These are phyloP conservation scores for Phytophthora megakarya DNA, from an alignment of 352 stramenopile species.

Conservation along the genomic window DNA sequence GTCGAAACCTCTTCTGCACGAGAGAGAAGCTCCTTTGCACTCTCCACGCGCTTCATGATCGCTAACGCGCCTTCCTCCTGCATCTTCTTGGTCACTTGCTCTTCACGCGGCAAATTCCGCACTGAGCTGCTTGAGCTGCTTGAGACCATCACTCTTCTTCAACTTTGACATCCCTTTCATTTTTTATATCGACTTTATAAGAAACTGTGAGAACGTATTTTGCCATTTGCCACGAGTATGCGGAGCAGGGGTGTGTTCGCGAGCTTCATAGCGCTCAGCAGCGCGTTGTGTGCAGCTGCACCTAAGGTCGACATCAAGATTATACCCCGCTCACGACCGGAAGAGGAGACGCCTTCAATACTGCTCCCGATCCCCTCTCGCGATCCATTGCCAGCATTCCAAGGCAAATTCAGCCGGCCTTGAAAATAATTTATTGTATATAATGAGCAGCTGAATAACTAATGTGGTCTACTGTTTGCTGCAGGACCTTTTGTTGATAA, in stretches of 20 bases:
- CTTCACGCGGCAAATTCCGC: slow-evolving; percentile 17
- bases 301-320: slow-evolving; percentile 72
- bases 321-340: slow-evolving; percentile 39
- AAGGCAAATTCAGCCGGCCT: slow-evolving; percentile 28
- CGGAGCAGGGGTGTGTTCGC: slow-evolving; percentile 23
- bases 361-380: slow-evolving; percentile 53
- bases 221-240: slow-evolving; percentile 26
- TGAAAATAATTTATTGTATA: slow-evolving; percentile 11
- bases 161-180: slow-evolving; percentile 14
- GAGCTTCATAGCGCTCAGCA: slow-evolving; percentile 24
- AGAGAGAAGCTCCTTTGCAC: slow-evolving; percentile 24
- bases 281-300: slow-evolving; percentile 38
- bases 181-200: slow-evolving; percentile 4
- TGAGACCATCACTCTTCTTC: slow-evolving; percentile 40
- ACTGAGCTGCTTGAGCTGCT: slow-evolving; percentile 14
- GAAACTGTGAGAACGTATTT: slow-evolving; percentile 12
- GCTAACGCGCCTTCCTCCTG: slow-evolving; percentile 12
- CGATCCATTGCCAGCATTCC: slow-evolving; percentile 45
- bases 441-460: not conserved
- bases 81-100: slow-evolving; percentile 15
- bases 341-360: slow-evolving; percentile 12
- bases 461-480: not conserved
- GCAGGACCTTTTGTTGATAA: slow-evolving; percentile 48
- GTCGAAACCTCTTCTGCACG: slow-evolving; percentile 6
- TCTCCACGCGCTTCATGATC: slow-evolving; percentile 31